A percentile compares a stretch with the other conserved stretches of the same genome.
Conservation (phyloP, 2,329 filamentous ascomycete genomes). For the Microsporum canis region DNA sequence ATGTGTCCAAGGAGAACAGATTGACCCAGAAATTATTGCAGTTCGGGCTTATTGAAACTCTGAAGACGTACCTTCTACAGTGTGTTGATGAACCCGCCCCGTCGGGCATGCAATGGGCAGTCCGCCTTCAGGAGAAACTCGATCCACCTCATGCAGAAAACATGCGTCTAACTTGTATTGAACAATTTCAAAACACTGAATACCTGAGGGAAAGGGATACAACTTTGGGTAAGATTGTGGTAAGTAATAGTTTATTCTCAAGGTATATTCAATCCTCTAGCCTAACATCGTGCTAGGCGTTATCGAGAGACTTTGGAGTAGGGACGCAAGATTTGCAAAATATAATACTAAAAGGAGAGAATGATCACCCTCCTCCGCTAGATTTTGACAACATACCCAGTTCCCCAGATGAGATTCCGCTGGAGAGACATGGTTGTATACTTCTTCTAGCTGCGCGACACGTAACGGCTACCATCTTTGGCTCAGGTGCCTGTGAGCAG, state of each 20-base stretch:
- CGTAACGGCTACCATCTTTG: conserved; percentile 40
- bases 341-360: conserved; percentile 32
- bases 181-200: conserved; percentile 41
- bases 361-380: conserved; percentile 32
- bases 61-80: conserved; percentile 48
- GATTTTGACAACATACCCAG: conserved; percentile 46
- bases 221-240: conserved; percentile 46
- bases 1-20: conserved; percentile 36
- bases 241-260: conserved; percentile 18
- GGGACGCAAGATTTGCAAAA: conserved; percentile 38
- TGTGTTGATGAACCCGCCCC: conserved; percentile 24
- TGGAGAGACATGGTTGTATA: conserved; percentile 46
- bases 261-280: not conserved
- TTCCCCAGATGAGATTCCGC: conserved; percentile 42
- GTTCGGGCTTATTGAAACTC: conserved; percentile 49
- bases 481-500: conserved; percentile 26
- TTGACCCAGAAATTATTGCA: conserved; percentile 47
- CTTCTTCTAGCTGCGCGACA: conserved; percentile 44
- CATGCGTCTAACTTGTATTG: conserved; percentile 19
- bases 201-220: conserved; percentile 42
- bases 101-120: conserved; percentile 34
- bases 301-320: conserved; percentile 45
- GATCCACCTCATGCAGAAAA: conserved; percentile 37
- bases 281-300: conserved; percentile 25
- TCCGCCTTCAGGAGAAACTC: conserved; percentile 46